Percentiles rank a stretch among this genome's conserved stretches.
Evolutionary conservation across 2,329 filamentous ascomycete genomes (phyloP).

Genomic region (Ceratocystis ficicola): DNA sequence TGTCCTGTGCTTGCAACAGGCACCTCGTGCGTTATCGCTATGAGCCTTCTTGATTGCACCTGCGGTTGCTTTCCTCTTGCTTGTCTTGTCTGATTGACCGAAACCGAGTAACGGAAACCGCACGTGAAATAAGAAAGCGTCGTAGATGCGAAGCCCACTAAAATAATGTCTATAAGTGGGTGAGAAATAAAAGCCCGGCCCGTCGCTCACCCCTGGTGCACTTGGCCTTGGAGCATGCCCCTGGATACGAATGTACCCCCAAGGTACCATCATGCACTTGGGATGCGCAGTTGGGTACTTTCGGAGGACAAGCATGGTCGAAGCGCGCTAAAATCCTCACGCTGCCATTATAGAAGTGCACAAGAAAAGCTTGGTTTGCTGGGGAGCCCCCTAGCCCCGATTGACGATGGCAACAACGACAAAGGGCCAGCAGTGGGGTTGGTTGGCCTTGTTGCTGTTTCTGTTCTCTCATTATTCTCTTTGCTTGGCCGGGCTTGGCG

Average conservation of each 20-base stretch:
- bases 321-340: conserved; percentile 1
- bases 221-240: not conserved
- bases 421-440: not conserved
- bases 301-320: not conserved
- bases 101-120: not conserved
- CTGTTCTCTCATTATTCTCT: not conserved
- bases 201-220: conserved; percentile 2
- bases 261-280: not conserved
- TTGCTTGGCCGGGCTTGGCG: conserved; percentile 6
- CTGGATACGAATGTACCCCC: conserved; percentile 8
- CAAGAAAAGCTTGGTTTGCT: conserved; percentile 1
- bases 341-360: conserved; percentile 1
- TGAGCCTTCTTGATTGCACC: no score
- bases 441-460: not conserved
- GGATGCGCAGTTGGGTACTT: not conserved
- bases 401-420: conserved; percentile 1
- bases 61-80: no score
- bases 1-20: no score
- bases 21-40: no score
- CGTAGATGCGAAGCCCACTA: not conserved
- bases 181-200: not conserved
- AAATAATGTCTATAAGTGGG: not conserved
- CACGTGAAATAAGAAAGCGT: not conserved
- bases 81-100: not conserved
- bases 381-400: not conserved